Conservation (phyloP, 139 green algal genomes). For the Axilococcus clingmanii region DNA sequence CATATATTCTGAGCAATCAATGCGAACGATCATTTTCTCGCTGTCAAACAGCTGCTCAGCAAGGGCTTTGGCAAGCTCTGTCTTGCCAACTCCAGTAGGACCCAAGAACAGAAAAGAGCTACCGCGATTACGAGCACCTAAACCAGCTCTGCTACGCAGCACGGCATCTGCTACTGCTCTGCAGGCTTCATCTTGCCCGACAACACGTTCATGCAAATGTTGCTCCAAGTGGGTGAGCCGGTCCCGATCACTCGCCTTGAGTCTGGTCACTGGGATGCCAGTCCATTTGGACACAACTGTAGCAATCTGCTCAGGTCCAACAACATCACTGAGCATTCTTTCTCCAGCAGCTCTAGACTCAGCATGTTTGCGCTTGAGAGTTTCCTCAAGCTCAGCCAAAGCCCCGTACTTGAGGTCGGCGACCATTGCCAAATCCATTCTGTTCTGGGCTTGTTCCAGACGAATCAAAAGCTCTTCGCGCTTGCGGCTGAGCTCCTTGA, state of each 20-base stretch:
- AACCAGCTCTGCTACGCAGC: constrained; percentile 55
- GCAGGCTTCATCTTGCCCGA: constrained; percentile 45
- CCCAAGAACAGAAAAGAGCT: constrained; percentile 87
- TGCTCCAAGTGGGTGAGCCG: constrained; percentile 35
- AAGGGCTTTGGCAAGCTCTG: constrained; percentile 75
- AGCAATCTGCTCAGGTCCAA: constrained; percentile 68
- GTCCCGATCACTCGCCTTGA: constrained; percentile 55
- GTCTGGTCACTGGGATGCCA: constrained; percentile 70
- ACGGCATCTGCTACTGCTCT: constrained; percentile 44
- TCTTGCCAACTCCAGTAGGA: constrained; percentile 77
- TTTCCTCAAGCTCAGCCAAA: constrained; percentile 68
- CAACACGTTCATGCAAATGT: constrained; percentile 42
- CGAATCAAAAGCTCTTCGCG: constrained; percentile 58
- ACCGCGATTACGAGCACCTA: constrained; percentile 44
- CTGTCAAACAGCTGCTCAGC: constrained; percentile 80
- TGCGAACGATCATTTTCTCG: constrained; percentile 63
- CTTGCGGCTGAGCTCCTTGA: constrained; percentile 51
- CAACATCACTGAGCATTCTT: constrained; percentile 75
- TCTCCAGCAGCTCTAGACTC: constrained; percentile 23
- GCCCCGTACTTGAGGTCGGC: constrained; percentile 54
- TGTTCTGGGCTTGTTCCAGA: constrained; percentile 60
- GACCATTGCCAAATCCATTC: constrained; percentile 60
- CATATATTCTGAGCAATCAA: constrained; percentile 75
- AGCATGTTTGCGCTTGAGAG: constrained; percentile 31
- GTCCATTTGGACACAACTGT: constrained; percentile 79